Evolutionary conservation across 345 rosid genomes (phyloP).

Genomic region (Sonneratia alba): DNA sequence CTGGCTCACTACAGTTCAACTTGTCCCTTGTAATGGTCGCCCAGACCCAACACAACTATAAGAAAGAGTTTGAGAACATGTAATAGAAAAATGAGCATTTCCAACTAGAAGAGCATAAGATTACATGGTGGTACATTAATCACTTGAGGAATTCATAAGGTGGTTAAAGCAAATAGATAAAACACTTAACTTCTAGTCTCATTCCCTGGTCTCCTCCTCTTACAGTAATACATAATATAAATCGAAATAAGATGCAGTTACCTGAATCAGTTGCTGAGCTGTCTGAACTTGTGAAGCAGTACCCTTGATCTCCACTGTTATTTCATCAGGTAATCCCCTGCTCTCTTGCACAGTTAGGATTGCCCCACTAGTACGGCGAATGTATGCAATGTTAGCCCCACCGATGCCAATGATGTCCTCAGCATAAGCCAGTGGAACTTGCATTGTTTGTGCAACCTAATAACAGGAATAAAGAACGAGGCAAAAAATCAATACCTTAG

Average conservation of each 20-base stretch:
- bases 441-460: conserved; percentile 74
- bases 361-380: conserved; percentile 68
- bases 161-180: background rate
- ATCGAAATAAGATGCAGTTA: conserved; percentile 12
- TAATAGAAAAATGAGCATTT: background rate
- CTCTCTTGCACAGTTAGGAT: conserved; percentile 63
- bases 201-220: background rate
- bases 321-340: conserved; percentile 51
- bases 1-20: background rate
- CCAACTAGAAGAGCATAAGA: background rate
- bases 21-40: background rate
- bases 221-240: background rate
- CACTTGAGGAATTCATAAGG: background rate
- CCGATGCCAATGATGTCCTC: conserved; percentile 74
- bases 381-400: conserved; percentile 66
- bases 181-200: background rate
- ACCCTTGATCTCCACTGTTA: conserved; percentile 79
- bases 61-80: background rate
- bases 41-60: background rate
- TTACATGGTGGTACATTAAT: background rate
- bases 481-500: background rate
- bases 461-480: background rate
- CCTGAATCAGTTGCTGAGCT: conserved; percentile 76
- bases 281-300: conserved; percentile 59
- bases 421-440: conserved; percentile 70